A percentile compares a stretch with the other conserved stretches of the same genome.
Evolutionary conservation across 208 protist genomes (phyloP).

Genomic region (Leishmania tropica): DNA sequence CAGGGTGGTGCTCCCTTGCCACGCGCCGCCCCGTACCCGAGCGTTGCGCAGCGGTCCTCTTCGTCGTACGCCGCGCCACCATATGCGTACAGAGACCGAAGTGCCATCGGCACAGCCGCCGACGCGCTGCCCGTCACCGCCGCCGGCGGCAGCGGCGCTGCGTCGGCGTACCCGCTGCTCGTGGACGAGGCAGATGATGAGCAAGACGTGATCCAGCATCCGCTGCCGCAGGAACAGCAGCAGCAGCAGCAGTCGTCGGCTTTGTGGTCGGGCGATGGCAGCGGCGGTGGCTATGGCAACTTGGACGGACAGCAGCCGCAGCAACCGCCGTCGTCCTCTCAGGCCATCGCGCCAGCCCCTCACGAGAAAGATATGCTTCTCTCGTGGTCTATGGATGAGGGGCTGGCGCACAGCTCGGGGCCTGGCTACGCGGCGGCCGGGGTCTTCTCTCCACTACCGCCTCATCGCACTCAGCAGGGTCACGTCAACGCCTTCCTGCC

Average conservation of each 20-base stretch:
- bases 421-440: not conserved
- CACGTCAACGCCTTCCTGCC: not conserved
- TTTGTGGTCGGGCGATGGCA: not conserved
- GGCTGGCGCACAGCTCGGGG: slow-evolving; percentile 5
- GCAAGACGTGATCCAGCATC: not conserved
- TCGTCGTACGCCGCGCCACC: not conserved
- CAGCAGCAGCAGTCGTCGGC: slow-evolving; percentile 4
- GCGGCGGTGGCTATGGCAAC: not conserved
- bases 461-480: not conserved
- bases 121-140: not conserved
- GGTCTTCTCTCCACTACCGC: not conserved
- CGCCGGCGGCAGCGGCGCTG: not conserved
- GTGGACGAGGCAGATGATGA: slow-evolving; percentile 26
- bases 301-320: slow-evolving; percentile 2
- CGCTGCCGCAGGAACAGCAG: not conserved
- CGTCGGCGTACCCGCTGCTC: slow-evolving; percentile 20
- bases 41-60: not conserved
- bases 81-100: not conserved
- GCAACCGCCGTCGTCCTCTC: not conserved
- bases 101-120: not conserved
- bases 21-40: not conserved
- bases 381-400: slow-evolving; percentile 22
- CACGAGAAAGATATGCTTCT: slow-evolving; percentile 20
- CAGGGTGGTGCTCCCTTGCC: not conserved
- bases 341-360: not conserved